Percentiles rank a stretch among this genome's conserved stretches.
Evolutionary conservation across 2,329 filamentous ascomycete species (phyloP).

Genomic region (Sporothrix globosa): DNA sequence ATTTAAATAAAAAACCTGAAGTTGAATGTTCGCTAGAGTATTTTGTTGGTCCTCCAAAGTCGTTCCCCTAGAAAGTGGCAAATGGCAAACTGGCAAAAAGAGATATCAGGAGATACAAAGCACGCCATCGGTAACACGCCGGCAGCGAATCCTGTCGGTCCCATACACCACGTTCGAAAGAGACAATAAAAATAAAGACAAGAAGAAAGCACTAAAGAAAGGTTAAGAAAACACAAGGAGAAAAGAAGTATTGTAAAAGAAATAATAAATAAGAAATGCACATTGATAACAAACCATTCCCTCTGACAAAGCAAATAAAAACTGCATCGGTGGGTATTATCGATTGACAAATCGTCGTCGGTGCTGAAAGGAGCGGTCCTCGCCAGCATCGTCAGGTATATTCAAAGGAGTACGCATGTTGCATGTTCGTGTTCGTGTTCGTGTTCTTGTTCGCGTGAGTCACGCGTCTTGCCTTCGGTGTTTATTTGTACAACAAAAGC

Average conservation of each 20-base stretch:
- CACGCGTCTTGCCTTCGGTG: background rate
- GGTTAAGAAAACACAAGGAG: background rate
- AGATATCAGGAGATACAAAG: conserved; percentile 14
- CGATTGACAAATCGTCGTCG: conserved; percentile 29
- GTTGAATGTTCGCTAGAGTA: background rate
- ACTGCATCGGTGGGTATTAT: background rate
- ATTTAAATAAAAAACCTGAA: conserved; percentile 9
- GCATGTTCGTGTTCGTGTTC: background rate
- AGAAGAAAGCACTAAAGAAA: background rate
- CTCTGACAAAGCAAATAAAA: conserved; percentile 1
- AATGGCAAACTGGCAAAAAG: background rate
- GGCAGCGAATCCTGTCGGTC: background rate
- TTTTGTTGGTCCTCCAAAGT: conserved; percentile 1
- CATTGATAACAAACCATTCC: background rate
- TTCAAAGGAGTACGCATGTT: background rate
- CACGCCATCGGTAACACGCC: background rate
- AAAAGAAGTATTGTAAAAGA: conserved; percentile 6
- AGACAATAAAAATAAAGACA: conserved; percentile 27
- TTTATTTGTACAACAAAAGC: conserved; percentile 1
- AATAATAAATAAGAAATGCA: background rate
- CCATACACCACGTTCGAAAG: conserved; percentile 28
- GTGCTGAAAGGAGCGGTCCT: background rate
- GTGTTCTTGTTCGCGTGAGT: background rate
- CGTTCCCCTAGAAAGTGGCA: background rate
- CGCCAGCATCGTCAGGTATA: conserved; percentile 11